These are phyloP conservation scores for Boechera stricta DNA, from an alignment of 345 rosid species.

Conservation along the genomic window DNA sequence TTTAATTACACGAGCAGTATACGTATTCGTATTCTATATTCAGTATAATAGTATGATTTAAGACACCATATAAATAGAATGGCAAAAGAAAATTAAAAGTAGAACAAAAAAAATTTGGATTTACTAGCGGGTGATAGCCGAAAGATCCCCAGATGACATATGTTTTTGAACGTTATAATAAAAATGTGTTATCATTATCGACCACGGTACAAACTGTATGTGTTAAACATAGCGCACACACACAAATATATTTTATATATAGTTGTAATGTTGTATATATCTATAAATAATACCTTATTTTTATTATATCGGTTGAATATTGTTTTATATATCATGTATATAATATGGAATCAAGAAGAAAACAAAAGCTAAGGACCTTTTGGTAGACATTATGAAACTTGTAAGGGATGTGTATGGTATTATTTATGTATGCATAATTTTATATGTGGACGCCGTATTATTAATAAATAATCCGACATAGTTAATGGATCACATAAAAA, in stretches of 20 bases:
- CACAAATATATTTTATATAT: not conserved
- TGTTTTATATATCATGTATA: slow-evolving; percentile 22
- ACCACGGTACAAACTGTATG: not conserved
- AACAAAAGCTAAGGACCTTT: slow-evolving; percentile 36
- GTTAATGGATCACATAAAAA: slow-evolving; percentile 25
- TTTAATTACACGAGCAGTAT: slow-evolving; percentile 18
- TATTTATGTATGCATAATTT: slow-evolving; percentile 16
- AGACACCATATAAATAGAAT: not conserved
- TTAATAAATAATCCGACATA: slow-evolving; percentile 20
- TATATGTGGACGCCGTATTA: slow-evolving; percentile 2
- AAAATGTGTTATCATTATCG: slow-evolving; percentile 12
- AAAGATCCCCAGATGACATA: not conserved
- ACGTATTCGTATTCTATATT: not conserved
- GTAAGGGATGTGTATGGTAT: slow-evolving; percentile 26
- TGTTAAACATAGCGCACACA: not conserved
- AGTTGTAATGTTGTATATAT: not conserved
- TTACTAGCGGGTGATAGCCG: not conserved
- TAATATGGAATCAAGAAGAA: slow-evolving; percentile 32
- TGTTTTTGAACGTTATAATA: not conserved
- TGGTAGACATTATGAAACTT: slow-evolving; percentile 41
- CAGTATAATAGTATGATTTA: not conserved
- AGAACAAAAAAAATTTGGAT: not conserved
- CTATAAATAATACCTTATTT: slow-evolving; percentile 25
- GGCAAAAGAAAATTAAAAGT: not conserved
- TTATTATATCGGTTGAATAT: slow-evolving; percentile 10